Conservation (phyloP, 805 yeast genomes). For the Suhomyces pyralidae region DNA sequence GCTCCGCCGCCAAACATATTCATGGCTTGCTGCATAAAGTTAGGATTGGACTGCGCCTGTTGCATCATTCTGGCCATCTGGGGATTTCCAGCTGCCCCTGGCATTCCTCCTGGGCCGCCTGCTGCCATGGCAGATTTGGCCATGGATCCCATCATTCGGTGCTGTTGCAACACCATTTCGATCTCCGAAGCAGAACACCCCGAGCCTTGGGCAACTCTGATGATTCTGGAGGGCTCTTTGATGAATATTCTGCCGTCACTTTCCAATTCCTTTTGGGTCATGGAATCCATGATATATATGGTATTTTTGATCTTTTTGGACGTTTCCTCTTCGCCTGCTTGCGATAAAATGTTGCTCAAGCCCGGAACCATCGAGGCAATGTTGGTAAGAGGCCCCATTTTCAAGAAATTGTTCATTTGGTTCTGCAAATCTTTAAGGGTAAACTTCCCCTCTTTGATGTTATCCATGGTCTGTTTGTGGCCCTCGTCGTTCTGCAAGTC, state of each 20-base stretch:
- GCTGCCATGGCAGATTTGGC: conserved; percentile 67
- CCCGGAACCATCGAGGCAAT: conserved; percentile 96
- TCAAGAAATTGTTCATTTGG: conserved; percentile 91
- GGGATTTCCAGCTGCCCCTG: conserved; percentile 29
- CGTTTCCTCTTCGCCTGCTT: conserved; percentile 90
- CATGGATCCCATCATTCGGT: conserved; percentile 90
- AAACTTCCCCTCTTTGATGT: conserved; percentile 91
- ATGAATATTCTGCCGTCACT: conserved; percentile 81
- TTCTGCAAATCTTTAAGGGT: conserved; percentile 88
- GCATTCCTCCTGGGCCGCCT: conserved; percentile 13
- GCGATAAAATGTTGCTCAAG: conserved; percentile 76
- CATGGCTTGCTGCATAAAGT: conserved; percentile 60
- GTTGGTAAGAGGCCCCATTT: conserved; percentile 94
- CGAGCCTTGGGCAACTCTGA: conserved; percentile 90
- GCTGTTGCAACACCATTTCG: conserved; percentile 87
- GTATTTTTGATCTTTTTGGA: conserved; percentile 78
- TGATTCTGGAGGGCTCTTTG: conserved; percentile 78
- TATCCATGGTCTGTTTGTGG: conserved; percentile 86
- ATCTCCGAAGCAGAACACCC: conserved; percentile 92
- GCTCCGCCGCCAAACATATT: conserved; percentile 60
- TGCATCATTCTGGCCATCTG: conserved; percentile 53
- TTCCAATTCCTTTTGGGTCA: conserved; percentile 89
- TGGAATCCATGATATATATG: conserved; percentile 91
- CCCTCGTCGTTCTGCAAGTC: conserved; percentile 63
- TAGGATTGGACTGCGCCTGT: conserved; percentile 50